Evolutionary conservation across 1,284 basidiomycete species (phyloP).

Genomic region (Tilletiopsis washingtonensis): DNA sequence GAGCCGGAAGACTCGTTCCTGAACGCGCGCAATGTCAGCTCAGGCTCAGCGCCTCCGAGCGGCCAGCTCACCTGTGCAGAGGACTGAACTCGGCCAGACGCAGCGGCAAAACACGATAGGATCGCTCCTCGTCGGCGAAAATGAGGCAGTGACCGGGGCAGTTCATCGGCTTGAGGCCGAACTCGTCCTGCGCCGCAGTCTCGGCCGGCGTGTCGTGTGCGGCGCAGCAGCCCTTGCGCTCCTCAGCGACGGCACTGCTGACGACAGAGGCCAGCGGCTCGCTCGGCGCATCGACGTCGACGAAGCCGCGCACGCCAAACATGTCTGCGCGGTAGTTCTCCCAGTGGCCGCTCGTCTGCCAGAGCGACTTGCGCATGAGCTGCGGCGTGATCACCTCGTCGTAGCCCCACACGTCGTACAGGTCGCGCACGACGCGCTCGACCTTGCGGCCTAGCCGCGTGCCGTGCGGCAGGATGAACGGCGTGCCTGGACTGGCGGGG

Average conservation of each 20-base stretch:
- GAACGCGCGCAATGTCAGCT: background rate
- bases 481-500: slow-evolving; percentile 42
- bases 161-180: slow-evolving; percentile 46
- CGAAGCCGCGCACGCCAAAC: slow-evolving; percentile 42
- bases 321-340: slow-evolving; percentile 47
- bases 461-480: slow-evolving; percentile 45
- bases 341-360: slow-evolving; percentile 45
- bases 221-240: slow-evolving; percentile 6
- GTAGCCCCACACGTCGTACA: slow-evolving; percentile 43
- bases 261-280: no score
- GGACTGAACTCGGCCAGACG: slow-evolving; percentile 42
- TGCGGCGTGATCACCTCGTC: slow-evolving; percentile 45
- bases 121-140: slow-evolving; percentile 30
- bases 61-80: slow-evolving; percentile 18
- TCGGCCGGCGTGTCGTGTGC: slow-evolving; percentile 8
- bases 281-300: slow-evolving; percentile 16
- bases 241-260: background rate
- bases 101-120: slow-evolving; percentile 40
- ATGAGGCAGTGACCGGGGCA: slow-evolving; percentile 44
- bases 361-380: slow-evolving; percentile 36
- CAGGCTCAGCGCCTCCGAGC: background rate
- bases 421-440: slow-evolving; percentile 42
- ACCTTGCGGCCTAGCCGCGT: slow-evolving; percentile 36
- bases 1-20: slow-evolving; percentile 41
- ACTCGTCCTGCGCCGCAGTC: slow-evolving; percentile 7